Percentiles rank a stretch among this genome's conserved stretches.
These are phyloP conservation scores for Boletellus emodensis DNA, from an alignment of 768 basidiomycete species.

Conservation along the genomic window DNA sequence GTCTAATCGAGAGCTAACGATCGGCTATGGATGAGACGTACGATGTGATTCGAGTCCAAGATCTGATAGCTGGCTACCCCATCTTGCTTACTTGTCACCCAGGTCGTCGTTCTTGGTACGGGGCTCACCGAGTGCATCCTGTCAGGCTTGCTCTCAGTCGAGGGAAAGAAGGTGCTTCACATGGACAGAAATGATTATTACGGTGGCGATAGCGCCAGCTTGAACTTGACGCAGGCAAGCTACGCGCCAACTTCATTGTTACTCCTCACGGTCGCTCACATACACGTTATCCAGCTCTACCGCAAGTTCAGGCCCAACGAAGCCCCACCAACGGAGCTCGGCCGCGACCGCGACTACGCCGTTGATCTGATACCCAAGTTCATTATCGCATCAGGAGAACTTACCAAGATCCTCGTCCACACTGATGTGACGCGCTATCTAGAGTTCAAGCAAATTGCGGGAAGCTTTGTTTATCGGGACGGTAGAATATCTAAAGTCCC, in stretches of 20 bases:
- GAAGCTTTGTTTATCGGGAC: slow-evolving; percentile 96
- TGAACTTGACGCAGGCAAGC: slow-evolving; percentile 93
- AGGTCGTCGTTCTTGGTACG: slow-evolving; percentile 93
- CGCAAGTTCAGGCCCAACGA: slow-evolving; percentile 87
- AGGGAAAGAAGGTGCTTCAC: slow-evolving; percentile 99
- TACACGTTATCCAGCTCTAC: slow-evolving; percentile 63
- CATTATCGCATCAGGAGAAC: slow-evolving; percentile 96
- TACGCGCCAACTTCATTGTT: slow-evolving; percentile 7
- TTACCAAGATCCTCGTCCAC: slow-evolving; percentile 97
- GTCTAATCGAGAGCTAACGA: slow-evolving; percentile 12
- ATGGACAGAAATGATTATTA: slow-evolving; percentile 99
- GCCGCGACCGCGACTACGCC: slow-evolving; percentile 96
- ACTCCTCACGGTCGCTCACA: slow-evolving; percentile 12
- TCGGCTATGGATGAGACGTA: slow-evolving; percentile 96
- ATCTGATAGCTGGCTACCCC: slow-evolving; percentile 11
- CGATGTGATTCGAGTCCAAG: slow-evolving; percentile 55
- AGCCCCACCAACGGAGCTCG: slow-evolving; percentile 75
- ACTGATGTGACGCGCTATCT: slow-evolving; percentile 98
- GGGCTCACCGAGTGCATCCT: slow-evolving; percentile 98
- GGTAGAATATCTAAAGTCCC: slow-evolving; percentile 97
- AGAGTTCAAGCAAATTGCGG: slow-evolving; percentile 99
- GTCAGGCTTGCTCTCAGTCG: slow-evolving; percentile 96
- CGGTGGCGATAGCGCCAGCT: slow-evolving; percentile 92
- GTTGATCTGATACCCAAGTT: slow-evolving; percentile 99
- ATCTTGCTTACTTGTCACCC: slow-evolving; percentile 16